Base-by-base conservation (phyloP, 805 yeast species). In the Candida argentea region DNA sequence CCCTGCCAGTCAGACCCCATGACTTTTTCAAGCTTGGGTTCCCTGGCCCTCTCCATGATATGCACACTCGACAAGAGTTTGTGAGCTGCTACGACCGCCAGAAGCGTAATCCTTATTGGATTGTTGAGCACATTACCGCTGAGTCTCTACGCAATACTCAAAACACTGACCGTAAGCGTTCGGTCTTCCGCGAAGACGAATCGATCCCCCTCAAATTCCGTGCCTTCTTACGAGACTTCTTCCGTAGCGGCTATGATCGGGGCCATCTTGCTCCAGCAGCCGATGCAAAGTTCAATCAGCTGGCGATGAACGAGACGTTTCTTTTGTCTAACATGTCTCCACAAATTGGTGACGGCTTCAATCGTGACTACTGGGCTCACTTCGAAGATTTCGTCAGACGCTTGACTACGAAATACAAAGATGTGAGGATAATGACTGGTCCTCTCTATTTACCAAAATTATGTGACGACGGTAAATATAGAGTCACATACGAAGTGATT, bases 191-290 rank as follows among this genome's bases (percentile, higher is more conserved):
- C 44, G 98, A 91, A 61, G 96, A 91, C 50, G 93, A 82, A 48
- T 43, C 48, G 8, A 71, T 91, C 22, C 98, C 98, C 0, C 52
- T 54, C 16, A 67, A 61, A 43, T 91, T 85, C 52, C 67, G 96
- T 40, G 89, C 78, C 2, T 62, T 69, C 29, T 61, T 91, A 31
- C 67, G 76, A 35, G 97, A 91, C 55, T 91, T 81, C 52, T 91
- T 89, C 64, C 70, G 97, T 42, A 77, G 91, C 18, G 98, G 98
- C 1, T 91, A 84, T 54, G 98, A 91, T 52, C 63, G 97, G 39
- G 98, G 98, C 5, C 98, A 91, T 55, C 85, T 83, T 44, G 96
- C 95, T 0, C 96, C 98, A 3, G 98, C 98, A 4, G 97, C 97
- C 0, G 82, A 91, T 52, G 96, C 97, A 15, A 86, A 84, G 49